These are phyloP conservation scores for Hypoxylon lenormandii DNA, from an alignment of 495 filamentous ascomycete species.

Conservation along the genomic window DNA sequence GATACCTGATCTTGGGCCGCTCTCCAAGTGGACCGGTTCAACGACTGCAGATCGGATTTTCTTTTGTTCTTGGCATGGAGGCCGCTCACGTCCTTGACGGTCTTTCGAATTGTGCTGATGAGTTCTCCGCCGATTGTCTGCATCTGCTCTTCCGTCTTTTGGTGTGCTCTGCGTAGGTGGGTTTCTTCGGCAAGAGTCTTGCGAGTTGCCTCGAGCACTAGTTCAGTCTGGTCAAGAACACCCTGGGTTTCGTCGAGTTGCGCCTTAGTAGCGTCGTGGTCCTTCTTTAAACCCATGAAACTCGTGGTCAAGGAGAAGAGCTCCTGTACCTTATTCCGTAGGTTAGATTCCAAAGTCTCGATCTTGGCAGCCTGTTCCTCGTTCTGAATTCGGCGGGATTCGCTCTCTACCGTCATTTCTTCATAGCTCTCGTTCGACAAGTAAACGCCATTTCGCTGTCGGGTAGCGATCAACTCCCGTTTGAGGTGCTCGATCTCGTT, in stretches of 20 bases:
- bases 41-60: slow-evolving; percentile 80
- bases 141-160: slow-evolving; percentile 83
- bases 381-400: slow-evolving; percentile 88
- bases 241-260: slow-evolving; percentile 81
- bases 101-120: slow-evolving; percentile 76
- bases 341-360: slow-evolving; percentile 87
- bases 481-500: slow-evolving; percentile 94
- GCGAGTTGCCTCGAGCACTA: slow-evolving; percentile 77
- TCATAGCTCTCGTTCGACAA: slow-evolving; percentile 85
- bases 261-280: slow-evolving; percentile 78
- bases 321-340: slow-evolving; percentile 91
- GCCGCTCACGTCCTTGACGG: slow-evolving; percentile 81
- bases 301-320: slow-evolving; percentile 84
- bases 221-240: slow-evolving; percentile 86
- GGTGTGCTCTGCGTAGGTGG: slow-evolving; percentile 80
- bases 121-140: slow-evolving; percentile 76
- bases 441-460: slow-evolving; percentile 95
- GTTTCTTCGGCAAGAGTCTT: slow-evolving; percentile 84
- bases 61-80: slow-evolving; percentile 85
- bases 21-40: slow-evolving; percentile 83
- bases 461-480: slow-evolving; percentile 89
- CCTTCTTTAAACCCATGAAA: slow-evolving; percentile 85
- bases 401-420: slow-evolving; percentile 86
- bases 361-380: slow-evolving; percentile 94
- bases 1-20: slow-evolving; percentile 78